Percentiles rank a stretch among this genome's conserved stretches.
Conservation (phyloP, 441 rosid genomes). For the Euphorbia schlechtendalii region DNA sequence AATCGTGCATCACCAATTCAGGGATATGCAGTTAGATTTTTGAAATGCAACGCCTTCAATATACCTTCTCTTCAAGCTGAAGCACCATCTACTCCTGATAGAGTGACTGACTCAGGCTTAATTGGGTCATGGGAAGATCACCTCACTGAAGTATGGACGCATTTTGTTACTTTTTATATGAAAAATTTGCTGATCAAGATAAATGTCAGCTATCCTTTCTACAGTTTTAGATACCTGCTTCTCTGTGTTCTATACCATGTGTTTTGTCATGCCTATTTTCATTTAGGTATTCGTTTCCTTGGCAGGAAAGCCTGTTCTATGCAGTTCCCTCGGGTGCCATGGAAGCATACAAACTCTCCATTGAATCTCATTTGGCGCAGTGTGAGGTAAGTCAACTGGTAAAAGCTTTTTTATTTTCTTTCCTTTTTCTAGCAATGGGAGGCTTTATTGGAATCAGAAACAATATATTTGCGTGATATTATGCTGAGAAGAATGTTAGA, state of each 20-base stretch:
- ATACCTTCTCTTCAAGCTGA: conserved; percentile 51
- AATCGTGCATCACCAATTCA: conserved; percentile 35
- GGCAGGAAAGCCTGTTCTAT: conserved; percentile 96
- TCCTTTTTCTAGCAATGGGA: background rate
- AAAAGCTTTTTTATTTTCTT: conserved; percentile 7
- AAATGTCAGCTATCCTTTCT: background rate
- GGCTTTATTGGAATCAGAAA: conserved; percentile 4
- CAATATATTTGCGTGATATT: background rate
- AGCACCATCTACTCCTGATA: conserved; percentile 57
- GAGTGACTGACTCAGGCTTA: conserved; percentile 44
- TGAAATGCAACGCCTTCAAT: conserved; percentile 47
- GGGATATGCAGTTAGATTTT: conserved; percentile 80
- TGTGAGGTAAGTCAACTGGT: conserved; percentile 48
- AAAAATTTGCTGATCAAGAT: conserved; percentile 2
- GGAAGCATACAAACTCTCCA: conserved; percentile 69
- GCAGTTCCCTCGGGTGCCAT: conserved; percentile 85
- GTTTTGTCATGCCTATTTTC: background rate
- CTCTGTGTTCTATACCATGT: background rate
- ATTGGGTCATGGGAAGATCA: conserved; percentile 69
- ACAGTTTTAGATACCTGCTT: background rate
- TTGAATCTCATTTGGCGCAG: conserved; percentile 65
- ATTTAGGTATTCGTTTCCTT: conserved; percentile 14
- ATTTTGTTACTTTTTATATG: conserved; percentile 14
- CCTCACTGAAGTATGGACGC: conserved; percentile 68
- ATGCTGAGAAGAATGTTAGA: background rate